Evolutionary conservation across 495 filamentous ascomycete species (phyloP), one percentile per base, ranked within the genome.

Genomic region (Daldinia concentrica): DNA sequence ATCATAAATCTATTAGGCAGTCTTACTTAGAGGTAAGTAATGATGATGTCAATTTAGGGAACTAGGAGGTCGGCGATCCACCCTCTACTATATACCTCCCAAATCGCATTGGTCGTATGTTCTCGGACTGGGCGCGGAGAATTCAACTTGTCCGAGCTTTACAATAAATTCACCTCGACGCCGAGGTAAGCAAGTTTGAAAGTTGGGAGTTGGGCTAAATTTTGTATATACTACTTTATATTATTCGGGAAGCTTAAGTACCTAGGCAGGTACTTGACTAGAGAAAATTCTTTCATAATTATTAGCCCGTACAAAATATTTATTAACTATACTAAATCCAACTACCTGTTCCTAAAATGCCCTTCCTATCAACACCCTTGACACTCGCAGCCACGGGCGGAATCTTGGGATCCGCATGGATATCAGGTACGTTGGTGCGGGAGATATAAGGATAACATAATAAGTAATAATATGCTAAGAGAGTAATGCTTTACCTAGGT

Each of bases 361-460:
- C 69, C 6, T 70, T 71, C 50, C 36, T 66, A 22, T 77, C 75
- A 22, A 77, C 75, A 6, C 74, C 71, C 24, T 24, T 77, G 19
- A 70, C 69, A 4, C 56, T 75, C 19, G 63, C 72, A 0, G 72
- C 75, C 17, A 70, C 69, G 19, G 72, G 72, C 22, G 71, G 75
- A 32, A 73, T 77, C 11, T 54, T 75, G 5, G 72, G 62, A 30
- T 77, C 75, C 3, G 75, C 75, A 14, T 77, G 75, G 75, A 54
- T 77, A 45, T 77, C 75, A 32, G 74, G 74, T 76, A 65, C n/a
- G 45, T 50, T 36, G 26, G 17, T 24, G 6, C 17, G 11, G 34
- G 6, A 34, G 19, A 58, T 48, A 54, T 30, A 30, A 1, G 2
- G 5, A 19, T 30, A 50, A 11, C 39, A 43, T 36, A 48, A 43